phyloP scores from a whole-genome alignment of 257 asterid species.

The Osmanthus fragrans region DNA sequence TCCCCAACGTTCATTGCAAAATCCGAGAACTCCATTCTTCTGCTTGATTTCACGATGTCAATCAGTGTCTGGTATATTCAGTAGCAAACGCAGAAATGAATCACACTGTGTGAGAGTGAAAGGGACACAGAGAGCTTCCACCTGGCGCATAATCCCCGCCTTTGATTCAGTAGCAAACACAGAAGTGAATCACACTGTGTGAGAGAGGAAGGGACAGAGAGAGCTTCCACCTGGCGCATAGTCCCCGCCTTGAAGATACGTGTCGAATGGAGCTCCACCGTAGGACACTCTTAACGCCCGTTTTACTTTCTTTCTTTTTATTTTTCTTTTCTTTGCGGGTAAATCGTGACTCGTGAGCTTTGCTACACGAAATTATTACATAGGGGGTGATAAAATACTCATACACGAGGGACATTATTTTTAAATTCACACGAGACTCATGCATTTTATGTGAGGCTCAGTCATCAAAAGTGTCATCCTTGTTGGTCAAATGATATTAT shows the following conservation, averaged over 20 bases:
- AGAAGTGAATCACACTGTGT: not conserved
- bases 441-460: no score
- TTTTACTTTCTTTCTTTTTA: no score
- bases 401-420: no score
- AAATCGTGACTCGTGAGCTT: not conserved
- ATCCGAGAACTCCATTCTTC: constrained; percentile 10
- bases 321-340: no score
- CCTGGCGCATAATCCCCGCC: not conserved
- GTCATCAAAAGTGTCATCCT: no score
- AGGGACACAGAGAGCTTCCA: not conserved
- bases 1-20: constrained; percentile 8
- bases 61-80: not conserved
- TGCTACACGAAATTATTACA: no score
- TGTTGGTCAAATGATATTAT: no score
- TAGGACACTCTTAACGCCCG: not conserved
- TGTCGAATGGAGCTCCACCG: not conserved
- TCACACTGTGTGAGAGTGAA: not conserved
- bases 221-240: not conserved
- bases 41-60: not conserved
- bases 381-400: no score
- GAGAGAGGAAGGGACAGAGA: not conserved
- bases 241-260: not conserved
- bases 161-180: not conserved
- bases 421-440: no score
- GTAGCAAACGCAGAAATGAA: not conserved